Evolutionary conservation across 78 protist species (phyloP).

Genomic region (Dictyostelium discoideum): DNA sequence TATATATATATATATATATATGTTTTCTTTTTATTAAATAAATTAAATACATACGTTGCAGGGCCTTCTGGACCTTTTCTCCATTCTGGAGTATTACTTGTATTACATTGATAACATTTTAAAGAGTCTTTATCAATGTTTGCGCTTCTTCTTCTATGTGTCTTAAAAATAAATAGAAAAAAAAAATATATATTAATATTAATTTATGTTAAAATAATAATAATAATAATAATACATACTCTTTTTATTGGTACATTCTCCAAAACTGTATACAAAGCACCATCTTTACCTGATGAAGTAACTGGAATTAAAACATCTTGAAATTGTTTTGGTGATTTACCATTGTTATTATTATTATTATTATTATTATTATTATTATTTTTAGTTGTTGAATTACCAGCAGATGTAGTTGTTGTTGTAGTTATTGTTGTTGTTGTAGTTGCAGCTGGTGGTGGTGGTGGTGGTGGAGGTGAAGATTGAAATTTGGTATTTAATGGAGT

Average conservation of each 20-base stretch:
- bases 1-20: background rate
- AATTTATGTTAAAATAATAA: too few relatives aligned
- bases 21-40: background rate
- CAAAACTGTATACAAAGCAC: constrained; percentile 27
- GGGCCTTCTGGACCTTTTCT: constrained; percentile 82
- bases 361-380: background rate
- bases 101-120: constrained; percentile 56
- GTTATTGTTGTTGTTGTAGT: background rate
- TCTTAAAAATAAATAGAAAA: background rate
- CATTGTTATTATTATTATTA: background rate
- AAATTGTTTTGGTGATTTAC: constrained; percentile 39
- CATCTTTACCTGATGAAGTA: constrained; percentile 25
- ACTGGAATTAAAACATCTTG: constrained; percentile 71
- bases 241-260: constrained; percentile 73
- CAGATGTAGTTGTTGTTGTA: background rate
- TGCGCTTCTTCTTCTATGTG: constrained; percentile 73
- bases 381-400: background rate
- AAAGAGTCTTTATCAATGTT: constrained; percentile 54
- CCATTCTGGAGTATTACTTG: constrained; percentile 76
- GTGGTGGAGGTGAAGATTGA: too few relatives aligned
- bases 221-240: background rate
- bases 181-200: background rate
- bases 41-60: constrained; percentile 51
- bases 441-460: too few relatives aligned
- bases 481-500: too few relatives aligned